Conservation (phyloP, 805 yeast species). For the Metschnikowia baotianmanensis region DNA sequence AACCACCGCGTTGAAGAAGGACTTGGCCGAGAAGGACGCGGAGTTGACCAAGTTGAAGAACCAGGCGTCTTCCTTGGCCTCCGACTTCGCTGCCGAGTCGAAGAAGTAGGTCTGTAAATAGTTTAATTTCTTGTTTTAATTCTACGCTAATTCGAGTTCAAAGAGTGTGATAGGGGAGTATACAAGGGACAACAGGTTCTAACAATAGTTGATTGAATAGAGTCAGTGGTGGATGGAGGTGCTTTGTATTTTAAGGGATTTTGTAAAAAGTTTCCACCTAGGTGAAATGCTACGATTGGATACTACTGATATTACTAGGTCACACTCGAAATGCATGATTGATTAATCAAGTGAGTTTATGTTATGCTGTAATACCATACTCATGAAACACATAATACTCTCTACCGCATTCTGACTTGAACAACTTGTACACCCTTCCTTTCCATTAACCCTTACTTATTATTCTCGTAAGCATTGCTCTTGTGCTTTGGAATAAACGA, state of each 20-base stretch:
- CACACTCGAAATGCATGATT: no score
- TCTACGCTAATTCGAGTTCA: no score
- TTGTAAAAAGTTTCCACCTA: no score
- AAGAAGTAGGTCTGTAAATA: conserved; percentile 4
- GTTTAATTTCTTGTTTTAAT: background rate
- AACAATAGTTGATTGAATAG: no score
- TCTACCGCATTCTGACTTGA: background rate
- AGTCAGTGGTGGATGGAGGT: no score
- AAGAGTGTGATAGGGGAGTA: no score
- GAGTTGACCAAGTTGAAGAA: conserved; percentile 67
- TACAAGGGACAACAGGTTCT: no score
- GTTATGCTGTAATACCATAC: no score
- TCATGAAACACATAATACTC: background rate
- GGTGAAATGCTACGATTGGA: no score
- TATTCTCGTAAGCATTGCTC: conserved; percentile 63
- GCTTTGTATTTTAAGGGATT: no score
- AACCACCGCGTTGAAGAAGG: conserved; percentile 44
- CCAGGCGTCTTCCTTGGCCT: conserved; percentile 64
- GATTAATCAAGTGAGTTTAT: no score
- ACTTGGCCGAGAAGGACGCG: conserved; percentile 54
- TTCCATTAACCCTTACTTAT: background rate
- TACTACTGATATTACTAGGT: no score
- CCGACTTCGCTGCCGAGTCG: conserved; percentile 56
- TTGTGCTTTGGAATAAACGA: conserved; percentile 91
- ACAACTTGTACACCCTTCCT: background rate